Conservation (phyloP, 306 rosid species). For the Sicyos baderoa region DNA sequence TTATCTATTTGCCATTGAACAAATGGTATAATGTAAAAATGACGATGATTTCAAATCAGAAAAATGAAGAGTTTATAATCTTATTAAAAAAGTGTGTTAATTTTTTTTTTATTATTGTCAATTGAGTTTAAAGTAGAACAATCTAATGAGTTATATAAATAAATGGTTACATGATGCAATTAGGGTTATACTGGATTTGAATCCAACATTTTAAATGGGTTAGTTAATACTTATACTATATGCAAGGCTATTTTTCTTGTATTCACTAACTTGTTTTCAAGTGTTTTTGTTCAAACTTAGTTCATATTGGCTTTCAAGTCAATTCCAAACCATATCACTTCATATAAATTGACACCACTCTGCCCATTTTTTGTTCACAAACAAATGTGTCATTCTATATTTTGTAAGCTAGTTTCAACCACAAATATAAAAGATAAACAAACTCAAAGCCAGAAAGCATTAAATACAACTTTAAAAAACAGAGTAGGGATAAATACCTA, state of each 20-base stretch:
- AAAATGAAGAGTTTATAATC: no score
- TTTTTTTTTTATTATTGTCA: no score
- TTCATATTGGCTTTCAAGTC: neutral
- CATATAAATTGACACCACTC: slow-evolving; percentile 1
- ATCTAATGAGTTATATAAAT: no score
- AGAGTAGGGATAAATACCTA: neutral
- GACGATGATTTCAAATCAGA: no score
- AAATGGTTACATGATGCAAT: no score
- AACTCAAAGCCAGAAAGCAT: neutral
- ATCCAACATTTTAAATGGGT: no score
- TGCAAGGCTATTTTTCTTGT: neutral
- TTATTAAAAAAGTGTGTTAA: no score
- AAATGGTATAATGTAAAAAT: no score
- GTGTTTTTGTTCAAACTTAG: neutral
- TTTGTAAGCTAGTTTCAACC: neutral
- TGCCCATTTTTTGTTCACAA: neutral
- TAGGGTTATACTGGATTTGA: no score
- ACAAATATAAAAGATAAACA: neutral
- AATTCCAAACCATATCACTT: neutral
- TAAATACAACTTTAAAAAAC: neutral
- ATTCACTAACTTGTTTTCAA: neutral
- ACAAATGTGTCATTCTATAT: neutral
- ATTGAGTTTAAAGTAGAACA: no score
- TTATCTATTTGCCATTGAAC: no score
- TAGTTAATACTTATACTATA: neutral